Base-by-base conservation (phyloP, 805 yeast genomes). In the Metschnikowia lochheadii region DNA sequence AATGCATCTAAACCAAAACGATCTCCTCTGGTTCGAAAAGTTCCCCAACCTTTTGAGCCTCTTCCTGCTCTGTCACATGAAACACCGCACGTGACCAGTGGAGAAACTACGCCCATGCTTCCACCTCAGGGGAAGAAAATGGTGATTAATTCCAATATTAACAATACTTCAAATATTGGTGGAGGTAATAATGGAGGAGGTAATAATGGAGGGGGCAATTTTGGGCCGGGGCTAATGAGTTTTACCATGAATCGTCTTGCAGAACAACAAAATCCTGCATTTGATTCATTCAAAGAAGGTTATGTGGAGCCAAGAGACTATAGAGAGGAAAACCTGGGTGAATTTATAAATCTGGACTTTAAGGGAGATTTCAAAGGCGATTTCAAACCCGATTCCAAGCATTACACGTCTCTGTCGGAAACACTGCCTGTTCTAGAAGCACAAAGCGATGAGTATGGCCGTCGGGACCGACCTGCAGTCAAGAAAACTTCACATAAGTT, bases 401-500 rank as follows among this genome's bases (percentile, higher is more conserved):
- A 10, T 8, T 23, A 23, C 23, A 44, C 54, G 13, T 52, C 56
- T 23, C 60, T 57, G 60, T 54, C 55, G 11, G 61, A 58, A 18
- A 53, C 60, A 7, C 57, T 60, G 37, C 62, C 62, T 11, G 48
- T 52, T 41, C 39, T 58, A 3, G 60, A 53, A 6, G 45, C 56
- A 2, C 54, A 53, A 31, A 33, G 29, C 32, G 47, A 31, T 2
- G 50, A 44, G 14, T 42, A 18, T 4, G 39, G 37, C 21, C 38
- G 41, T 49, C 53, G 53, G 4, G 62, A 69, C 38, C 66, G 72
- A 49, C 78, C 80, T 2, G 75, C 79, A 29, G 46, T 36, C 6
- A 85, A 86, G 63, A 83, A 85, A 59, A 80, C 85, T 2, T 80
- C 81, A 39, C 99, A 92, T 67, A 91, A 92, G 64, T 77, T 89